phyloP scores from a whole-genome alignment of 2,329 filamentous ascomycete genomes.

The Nemania serpens region DNA sequence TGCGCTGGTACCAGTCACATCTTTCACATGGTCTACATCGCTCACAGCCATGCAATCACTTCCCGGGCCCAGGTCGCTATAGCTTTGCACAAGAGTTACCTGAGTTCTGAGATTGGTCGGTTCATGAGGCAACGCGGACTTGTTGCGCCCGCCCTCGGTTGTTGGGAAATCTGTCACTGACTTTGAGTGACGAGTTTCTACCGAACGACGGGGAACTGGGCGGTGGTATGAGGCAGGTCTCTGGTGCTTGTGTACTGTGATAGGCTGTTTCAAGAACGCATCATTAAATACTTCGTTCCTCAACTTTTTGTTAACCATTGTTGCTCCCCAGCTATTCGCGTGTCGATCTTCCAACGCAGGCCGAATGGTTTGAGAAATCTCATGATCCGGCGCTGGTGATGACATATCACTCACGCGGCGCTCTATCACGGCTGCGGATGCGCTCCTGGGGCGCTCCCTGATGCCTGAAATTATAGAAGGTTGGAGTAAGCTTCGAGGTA shows the following conservation, averaged over 20 bases:
- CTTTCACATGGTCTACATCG: conserved; percentile 50
- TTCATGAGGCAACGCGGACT: conserved; percentile 12
- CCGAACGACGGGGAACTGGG: conserved; percentile 60
- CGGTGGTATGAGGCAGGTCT: conserved; percentile 66
- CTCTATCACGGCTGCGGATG: conserved; percentile 42
- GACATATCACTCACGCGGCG: conserved; percentile 30
- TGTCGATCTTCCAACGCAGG: conserved; percentile 59
- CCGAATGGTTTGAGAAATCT: conserved; percentile 31
- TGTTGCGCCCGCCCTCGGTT: conserved; percentile 18
- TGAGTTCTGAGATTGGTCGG: conserved; percentile 34
- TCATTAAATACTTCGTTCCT: conserved; percentile 92
- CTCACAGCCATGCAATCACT: conserved; percentile 41
- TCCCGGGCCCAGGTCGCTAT: conserved; percentile 44
- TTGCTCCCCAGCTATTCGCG: conserved; percentile 82
- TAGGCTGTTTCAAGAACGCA: conserved; percentile 82
- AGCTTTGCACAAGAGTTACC: conserved; percentile 38
- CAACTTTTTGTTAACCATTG: conserved; percentile 84
- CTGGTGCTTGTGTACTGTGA: conserved; percentile 78
- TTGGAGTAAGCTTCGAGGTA: conserved; percentile 81
- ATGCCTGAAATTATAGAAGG: conserved; percentile 49
- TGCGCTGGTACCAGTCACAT: conserved; percentile 67
- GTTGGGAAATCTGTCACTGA: conserved; percentile 44
- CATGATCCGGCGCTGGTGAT: conserved; percentile 19
- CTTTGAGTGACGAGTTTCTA: conserved; percentile 51
- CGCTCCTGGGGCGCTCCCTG: conserved; percentile 44